A percentile compares a stretch with the other conserved stretches of the same genome.
Conservation (phyloP, 2,329 filamentous ascomycete species). For the Geosmithia flava region DNA sequence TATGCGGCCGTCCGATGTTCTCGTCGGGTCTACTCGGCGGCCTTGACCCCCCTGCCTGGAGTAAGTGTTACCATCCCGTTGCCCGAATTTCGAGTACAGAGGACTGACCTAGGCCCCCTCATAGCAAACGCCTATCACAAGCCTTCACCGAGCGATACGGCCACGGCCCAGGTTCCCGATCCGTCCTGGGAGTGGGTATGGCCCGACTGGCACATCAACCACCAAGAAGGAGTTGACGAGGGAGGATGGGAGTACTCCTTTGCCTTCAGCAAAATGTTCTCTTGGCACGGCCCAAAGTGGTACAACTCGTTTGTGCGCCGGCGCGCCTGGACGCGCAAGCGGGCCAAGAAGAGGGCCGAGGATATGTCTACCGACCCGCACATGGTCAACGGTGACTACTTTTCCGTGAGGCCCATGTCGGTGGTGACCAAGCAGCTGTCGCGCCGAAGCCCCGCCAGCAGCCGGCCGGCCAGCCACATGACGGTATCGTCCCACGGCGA, state of each 20-base stretch:
- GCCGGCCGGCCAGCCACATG: conserved; percentile 18
- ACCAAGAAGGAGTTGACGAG: conserved; percentile 68
- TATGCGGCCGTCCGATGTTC: conserved; percentile 85
- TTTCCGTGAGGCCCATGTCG: conserved; percentile 48
- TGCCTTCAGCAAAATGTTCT: conserved; percentile 60
- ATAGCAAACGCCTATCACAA: conserved; percentile 50
- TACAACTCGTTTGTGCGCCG: conserved; percentile 91
- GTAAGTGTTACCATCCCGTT: conserved; percentile 11
- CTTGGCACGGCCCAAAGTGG: conserved; percentile 87
- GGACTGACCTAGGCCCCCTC: conserved; percentile 1
- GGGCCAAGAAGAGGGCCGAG: conserved; percentile 46
- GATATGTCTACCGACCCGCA: conserved; percentile 42
- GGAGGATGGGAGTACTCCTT: conserved; percentile 97
- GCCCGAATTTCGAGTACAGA: background rate
- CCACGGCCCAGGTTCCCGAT: conserved; percentile 85
- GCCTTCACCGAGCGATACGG: conserved; percentile 53
- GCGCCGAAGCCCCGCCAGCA: conserved; percentile 21
- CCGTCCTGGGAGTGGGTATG: conserved; percentile 88
- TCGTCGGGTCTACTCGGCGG: conserved; percentile 74
- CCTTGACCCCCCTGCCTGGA: conserved; percentile 80
- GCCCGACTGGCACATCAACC: conserved; percentile 50
- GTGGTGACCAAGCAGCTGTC: conserved; percentile 10
- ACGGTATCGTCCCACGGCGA: conserved; percentile 24
- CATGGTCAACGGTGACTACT: conserved; percentile 66
- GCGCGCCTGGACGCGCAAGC: conserved; percentile 74